phyloP scores from a whole-genome alignment of 2,329 filamentous ascomycete genomes.

The Penicillium capsulatum region DNA sequence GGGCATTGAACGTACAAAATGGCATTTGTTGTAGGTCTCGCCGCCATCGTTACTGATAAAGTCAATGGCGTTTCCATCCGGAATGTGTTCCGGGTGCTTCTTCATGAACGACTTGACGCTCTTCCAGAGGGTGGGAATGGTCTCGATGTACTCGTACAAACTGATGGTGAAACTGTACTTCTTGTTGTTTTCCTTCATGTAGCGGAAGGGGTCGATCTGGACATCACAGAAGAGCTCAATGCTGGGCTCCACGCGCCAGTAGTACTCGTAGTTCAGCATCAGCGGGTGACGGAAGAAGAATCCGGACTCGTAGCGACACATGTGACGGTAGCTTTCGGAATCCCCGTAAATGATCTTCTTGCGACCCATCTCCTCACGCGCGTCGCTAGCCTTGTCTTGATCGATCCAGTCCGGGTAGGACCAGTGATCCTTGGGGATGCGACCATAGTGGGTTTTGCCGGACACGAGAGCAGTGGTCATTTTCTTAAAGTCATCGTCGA shows the following conservation, averaged over 20 bases:
- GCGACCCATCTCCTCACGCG: slow-evolving; percentile 88
- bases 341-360: slow-evolving; percentile 98
- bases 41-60: slow-evolving; percentile 91
- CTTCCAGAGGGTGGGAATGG: slow-evolving; percentile 93
- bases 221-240: slow-evolving; percentile 96
- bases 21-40: slow-evolving; percentile 92
- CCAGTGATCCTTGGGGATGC: slow-evolving; percentile 91
- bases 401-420: slow-evolving; percentile 96
- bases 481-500: slow-evolving; percentile 89
- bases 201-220: slow-evolving; percentile 92
- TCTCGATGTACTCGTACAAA: slow-evolving; percentile 94
- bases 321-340: slow-evolving; percentile 94
- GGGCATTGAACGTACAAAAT: slow-evolving; percentile 67
- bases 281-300: slow-evolving; percentile 97
- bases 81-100: slow-evolving; percentile 83
- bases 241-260: slow-evolving; percentile 98
- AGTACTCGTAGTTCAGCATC: slow-evolving; percentile 97
- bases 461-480: slow-evolving; percentile 86
- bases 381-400: slow-evolving; percentile 83
- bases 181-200: slow-evolving; percentile 93
- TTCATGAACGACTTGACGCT: slow-evolving; percentile 92
- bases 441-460: slow-evolving; percentile 83
- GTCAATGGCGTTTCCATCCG: slow-evolving; percentile 75
- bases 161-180: slow-evolving; percentile 98
- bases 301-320: slow-evolving; percentile 98